Evolutionary conservation across 2,329 filamentous ascomycete species (phyloP), one percentile per base, ranked within the genome.

Genomic region (Alternaria metachromatica): DNA sequence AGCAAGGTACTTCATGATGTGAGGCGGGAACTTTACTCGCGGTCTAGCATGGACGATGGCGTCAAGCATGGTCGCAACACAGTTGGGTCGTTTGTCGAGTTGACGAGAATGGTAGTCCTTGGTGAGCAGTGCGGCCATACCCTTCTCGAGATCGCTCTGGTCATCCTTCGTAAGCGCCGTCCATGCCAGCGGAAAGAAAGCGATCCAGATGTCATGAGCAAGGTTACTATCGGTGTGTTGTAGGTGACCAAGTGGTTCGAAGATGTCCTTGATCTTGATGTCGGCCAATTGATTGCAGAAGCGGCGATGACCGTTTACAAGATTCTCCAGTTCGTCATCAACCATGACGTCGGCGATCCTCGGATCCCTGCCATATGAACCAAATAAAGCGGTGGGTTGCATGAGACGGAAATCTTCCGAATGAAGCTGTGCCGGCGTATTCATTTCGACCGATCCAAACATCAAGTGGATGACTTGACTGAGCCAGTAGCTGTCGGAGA

Each of bases 101-200:
- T 99, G 96, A 56, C 95, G 89, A 65, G 92, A 92, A 78, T 99
- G 96, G 79, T 95, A 98, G 74, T 99, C 96, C 76, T 97, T 97
- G 3, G 95, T 97, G 10, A 99, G 85, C 11, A 99, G 85, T 4
- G 89, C 87, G n/a, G 97, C 92, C 80, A 99, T 88, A 13, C 93
- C 94, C 72, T 94, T 93, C 79, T 98, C 93, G 33, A 99, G 86
- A 67, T 99, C 96, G 28, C 88, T 87, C 60, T 95, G 91, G 74
- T 99, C 96, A 69, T 99, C 96, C 72, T 90, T 92, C 6, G 90
- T 88, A 6, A 96, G 88, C 0, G 93, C 91, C 13, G 94, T 93
- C 96, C 96, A 99, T 78, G 91, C 97, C 70, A 98, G 89, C 0
- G 94, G 94, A 83, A 98, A 99, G 54, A 97, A 84, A 0, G 91